Percentiles rank a stretch among this genome's conserved stretches.
These are phyloP conservation scores for Pythium sukuiense DNA, from an alignment of 352 stramenopile species.

Conservation along the genomic window DNA sequence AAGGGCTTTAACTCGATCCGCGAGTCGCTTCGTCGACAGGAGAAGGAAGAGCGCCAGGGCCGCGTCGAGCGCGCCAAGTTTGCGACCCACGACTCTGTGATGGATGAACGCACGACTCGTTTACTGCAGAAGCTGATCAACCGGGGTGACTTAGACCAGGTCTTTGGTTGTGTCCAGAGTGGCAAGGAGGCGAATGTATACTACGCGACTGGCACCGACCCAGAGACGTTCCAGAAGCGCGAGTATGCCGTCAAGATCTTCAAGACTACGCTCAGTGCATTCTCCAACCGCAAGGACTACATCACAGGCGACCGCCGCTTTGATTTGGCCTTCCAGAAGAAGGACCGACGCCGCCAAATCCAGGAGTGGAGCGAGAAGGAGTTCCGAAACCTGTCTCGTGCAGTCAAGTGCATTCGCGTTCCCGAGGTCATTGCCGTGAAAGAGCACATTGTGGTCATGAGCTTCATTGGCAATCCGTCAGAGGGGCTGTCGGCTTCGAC, in stretches of 20 bases:
- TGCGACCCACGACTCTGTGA: constrained; percentile 69
- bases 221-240: constrained; percentile 32
- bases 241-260: constrained; percentile 79
- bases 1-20: constrained; percentile 59
- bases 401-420: constrained; percentile 47
- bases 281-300: constrained; percentile 81
- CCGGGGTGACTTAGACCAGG: constrained; percentile 58
- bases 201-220: constrained; percentile 59
- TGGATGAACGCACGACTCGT: constrained; percentile 69
- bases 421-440: constrained; percentile 50
- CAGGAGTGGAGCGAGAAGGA: constrained; percentile 79
- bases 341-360: constrained; percentile 64
- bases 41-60: constrained; percentile 63
- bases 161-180: constrained; percentile 74
- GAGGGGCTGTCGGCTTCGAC: constrained; percentile 62
- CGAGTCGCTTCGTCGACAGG: constrained; percentile 49
- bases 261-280: constrained; percentile 82
- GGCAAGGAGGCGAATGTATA: constrained; percentile 87
- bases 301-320: constrained; percentile 80
- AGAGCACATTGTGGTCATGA: constrained; percentile 75
- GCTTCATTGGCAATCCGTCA: constrained; percentile 47
- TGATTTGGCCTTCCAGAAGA: constrained; percentile 74
- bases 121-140: constrained; percentile 34
- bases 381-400: constrained; percentile 61
- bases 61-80: constrained; percentile 51